Percentiles rank a stretch among this genome's conserved stretches.
These are phyloP conservation scores for Geotrichum cucujoidarum DNA, from an alignment of 1,139 yeast genomes.

Conservation along the genomic window DNA sequence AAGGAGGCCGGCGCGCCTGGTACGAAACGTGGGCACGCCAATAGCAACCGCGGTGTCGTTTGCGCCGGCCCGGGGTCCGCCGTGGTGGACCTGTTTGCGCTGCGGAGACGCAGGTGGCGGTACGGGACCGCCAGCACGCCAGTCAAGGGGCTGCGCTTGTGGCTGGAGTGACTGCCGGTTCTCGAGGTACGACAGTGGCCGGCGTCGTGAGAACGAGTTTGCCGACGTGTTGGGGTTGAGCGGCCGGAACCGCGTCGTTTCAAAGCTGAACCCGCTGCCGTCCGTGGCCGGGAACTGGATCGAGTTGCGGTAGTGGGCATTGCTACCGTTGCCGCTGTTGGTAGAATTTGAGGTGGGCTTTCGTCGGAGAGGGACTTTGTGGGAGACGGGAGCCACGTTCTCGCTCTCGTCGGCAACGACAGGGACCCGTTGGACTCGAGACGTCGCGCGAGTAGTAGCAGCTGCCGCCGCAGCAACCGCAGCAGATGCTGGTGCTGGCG, in stretches of 20 bases:
- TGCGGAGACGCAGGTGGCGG: too few species aligned
- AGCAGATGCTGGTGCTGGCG: too few species aligned
- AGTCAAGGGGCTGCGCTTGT: neutral
- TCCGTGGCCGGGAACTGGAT: slow-evolving; percentile 6
- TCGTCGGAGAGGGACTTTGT: too few species aligned
- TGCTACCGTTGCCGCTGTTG: too few species aligned
- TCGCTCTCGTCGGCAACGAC: too few species aligned
- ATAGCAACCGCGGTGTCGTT: neutral
- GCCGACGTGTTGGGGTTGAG: slow-evolving; percentile 7
- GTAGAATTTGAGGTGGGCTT: too few species aligned
- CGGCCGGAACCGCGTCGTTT: slow-evolving; percentile 1
- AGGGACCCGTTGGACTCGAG: too few species aligned
- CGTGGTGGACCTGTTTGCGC: neutral
- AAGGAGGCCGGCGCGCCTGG: neutral
- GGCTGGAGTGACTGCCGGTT: too few species aligned
- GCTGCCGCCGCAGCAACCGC: too few species aligned
- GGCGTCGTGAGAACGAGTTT: slow-evolving; percentile 4
- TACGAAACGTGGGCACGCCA: slow-evolving; percentile 10
- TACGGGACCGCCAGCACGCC: slow-evolving; percentile 3
- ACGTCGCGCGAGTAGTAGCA: too few species aligned
- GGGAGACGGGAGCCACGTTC: too few species aligned
- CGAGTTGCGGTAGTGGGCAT: slow-evolving; percentile 5
- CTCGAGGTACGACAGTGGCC: slow-evolving; percentile 10
- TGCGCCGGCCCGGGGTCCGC: neutral
- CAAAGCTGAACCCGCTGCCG: neutral